phyloP scores from a whole-genome alignment of 352 stramenopile genomes.

The Phytophthora lateralis region DNA sequence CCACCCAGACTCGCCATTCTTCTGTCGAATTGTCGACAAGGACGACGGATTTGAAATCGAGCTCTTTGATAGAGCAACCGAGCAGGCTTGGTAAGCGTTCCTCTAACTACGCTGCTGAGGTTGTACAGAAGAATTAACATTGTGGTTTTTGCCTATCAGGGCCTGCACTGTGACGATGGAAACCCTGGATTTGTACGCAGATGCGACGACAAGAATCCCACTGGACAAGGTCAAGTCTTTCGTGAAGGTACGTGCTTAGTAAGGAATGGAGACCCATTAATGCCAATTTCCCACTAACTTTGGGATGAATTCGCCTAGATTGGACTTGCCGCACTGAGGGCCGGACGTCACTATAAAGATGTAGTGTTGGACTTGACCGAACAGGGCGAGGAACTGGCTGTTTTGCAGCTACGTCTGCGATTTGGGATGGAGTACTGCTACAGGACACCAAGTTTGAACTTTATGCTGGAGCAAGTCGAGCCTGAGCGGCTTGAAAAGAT shows the following conservation, averaged over 20 bases:
- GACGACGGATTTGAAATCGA: conserved; percentile 16
- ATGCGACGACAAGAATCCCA: conserved; percentile 9
- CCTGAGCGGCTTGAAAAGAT: conserved; percentile 6
- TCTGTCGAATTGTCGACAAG: conserved; percentile 7
- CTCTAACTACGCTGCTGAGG: neutral
- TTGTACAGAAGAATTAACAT: neutral
- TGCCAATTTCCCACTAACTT: neutral
- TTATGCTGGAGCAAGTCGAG: conserved; percentile 2
- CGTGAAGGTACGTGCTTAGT: conserved; percentile 7
- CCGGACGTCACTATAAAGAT: neutral
- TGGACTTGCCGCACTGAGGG: neutral
- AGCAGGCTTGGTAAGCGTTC: conserved; percentile 9
- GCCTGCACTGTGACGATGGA: conserved; percentile 1
- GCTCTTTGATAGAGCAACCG: conserved; percentile 1
- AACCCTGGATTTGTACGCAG: neutral
- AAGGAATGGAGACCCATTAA: neutral
- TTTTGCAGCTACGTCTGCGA: conserved; percentile 8
- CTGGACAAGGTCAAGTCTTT: conserved; percentile 10
- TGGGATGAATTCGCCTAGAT: neutral
- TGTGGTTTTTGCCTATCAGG: neutral
- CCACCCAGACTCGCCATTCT: neutral
- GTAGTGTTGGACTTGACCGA: conserved; percentile 2
- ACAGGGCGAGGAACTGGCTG: neutral
- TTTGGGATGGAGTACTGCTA: conserved; percentile 4
- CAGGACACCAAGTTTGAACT: conserved; percentile 11